Base-by-base conservation (phyloP, 2,329 filamentous ascomycete species). In the Neofusicoccum umdonicola region DNA sequence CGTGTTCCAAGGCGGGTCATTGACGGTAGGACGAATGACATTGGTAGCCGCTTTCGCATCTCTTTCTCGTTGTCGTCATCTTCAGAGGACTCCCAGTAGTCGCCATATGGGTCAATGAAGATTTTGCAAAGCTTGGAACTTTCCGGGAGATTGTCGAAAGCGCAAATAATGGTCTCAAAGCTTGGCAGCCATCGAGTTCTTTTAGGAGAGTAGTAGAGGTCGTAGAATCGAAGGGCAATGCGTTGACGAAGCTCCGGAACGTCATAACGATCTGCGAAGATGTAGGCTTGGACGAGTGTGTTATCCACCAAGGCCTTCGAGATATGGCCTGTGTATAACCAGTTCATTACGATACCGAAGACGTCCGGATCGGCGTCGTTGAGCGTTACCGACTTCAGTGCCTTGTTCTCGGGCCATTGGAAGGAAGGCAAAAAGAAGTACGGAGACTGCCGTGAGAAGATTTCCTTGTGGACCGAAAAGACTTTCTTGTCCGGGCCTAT, bases 201-300 rank as follows among this genome's bases (percentile, higher is more conserved):
- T 19, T 19, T 19, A 17, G 17, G 17, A 17, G 17, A 17, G 17
- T 17, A 17, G 17, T 17, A 17, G 22, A 22, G 3, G 31, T 2
- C 3, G 19, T 19, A 19, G 19, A 19, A 19, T 19, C 19, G 19
- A 19, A 19, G 2, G 19, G 19, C 19, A 19, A 34, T 17, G 15
- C 42, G 17, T 15, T 22, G 1, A 12, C 12, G 35, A 7, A 62
- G 44, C 2, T 3, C n/a, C 2, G 48, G 48, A 37, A 63, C 44
- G 41, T 65, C 58, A 31, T 52, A 65, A 6, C 45, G 9, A 2
- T 48, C 42, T 11, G 58, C 64, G 15, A 62, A 56, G 8, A 57
- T 31, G 44, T 65, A 65, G 19, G 11, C 13, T 34, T 56, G 12
- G 2, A 13, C 12, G 12, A 45, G 37, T 39, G 35, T 39, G n/a